A percentile compares a stretch with the other conserved stretches of the same genome.
phyloP scores from a whole-genome alignment of 2,329 filamentous ascomycete genomes.

The Cephalotrichum gorgonifer region DNA sequence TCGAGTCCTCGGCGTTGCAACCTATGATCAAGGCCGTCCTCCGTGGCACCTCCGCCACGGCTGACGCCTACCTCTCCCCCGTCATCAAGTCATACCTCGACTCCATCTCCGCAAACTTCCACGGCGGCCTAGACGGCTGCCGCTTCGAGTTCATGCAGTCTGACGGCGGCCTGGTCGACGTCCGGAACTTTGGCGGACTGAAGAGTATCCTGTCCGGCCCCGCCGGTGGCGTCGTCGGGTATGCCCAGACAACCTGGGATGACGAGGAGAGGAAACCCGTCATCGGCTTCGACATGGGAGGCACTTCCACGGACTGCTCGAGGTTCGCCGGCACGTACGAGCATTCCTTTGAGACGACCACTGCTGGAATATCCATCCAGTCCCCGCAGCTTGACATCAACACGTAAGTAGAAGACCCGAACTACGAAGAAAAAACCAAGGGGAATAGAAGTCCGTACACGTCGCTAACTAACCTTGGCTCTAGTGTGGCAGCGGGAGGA shows the following conservation, averaged over 20 bases:
- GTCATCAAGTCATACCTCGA: slow-evolving; percentile 6
- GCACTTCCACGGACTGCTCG: slow-evolving; percentile 67
- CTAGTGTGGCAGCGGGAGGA: slow-evolving; percentile 65
- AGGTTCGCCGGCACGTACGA: slow-evolving; percentile 44
- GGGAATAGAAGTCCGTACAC: too few species aligned
- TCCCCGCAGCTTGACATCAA: slow-evolving; percentile 74
- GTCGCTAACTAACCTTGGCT: too few species aligned
- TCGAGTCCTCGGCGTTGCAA: background rate
- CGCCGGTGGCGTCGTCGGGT: slow-evolving; percentile 65
- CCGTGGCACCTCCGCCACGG: slow-evolving; percentile 27
- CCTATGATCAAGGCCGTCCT: slow-evolving; percentile 45
- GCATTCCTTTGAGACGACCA: slow-evolving; percentile 60
- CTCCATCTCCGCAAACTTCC: slow-evolving; percentile 17
- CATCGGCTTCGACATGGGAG: slow-evolving; percentile 22
- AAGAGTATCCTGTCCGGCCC: slow-evolving; percentile 63
- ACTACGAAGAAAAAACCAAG: too few species aligned
- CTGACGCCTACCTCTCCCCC: slow-evolving; percentile 30
- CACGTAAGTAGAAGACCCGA: too few species aligned
- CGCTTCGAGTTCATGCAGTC: slow-evolving; percentile 61
- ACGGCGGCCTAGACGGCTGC: slow-evolving; percentile 17
- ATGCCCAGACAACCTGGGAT: slow-evolving; percentile 1
- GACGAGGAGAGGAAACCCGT: background rate
- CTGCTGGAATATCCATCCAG: slow-evolving; percentile 68
- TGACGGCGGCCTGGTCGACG: slow-evolving; percentile 38
- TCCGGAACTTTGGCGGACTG: slow-evolving; percentile 56